Conservation (phyloP, 306 rosid genomes). For the Sindora glabra region DNA sequence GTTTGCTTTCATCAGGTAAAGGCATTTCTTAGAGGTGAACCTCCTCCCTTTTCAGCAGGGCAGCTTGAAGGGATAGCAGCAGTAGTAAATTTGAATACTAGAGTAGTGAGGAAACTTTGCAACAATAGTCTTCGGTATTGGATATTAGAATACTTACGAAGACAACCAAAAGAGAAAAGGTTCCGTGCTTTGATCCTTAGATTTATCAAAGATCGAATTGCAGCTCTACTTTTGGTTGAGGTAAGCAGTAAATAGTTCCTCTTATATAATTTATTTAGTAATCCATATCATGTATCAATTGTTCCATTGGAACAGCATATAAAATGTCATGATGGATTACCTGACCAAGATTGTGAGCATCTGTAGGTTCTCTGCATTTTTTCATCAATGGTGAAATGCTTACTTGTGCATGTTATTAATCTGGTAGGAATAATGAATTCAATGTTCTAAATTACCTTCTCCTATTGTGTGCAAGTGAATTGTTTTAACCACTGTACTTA, state of each 20-base stretch:
- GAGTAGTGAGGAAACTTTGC: conserved; percentile 63
- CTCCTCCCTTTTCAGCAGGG: conserved; percentile 70
- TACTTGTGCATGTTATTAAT: background rate
- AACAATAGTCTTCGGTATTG: conserved; percentile 77
- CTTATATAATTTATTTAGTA: conserved; percentile 9
- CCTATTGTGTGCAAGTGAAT: background rate
- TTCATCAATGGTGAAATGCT: background rate
- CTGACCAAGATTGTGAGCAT: background rate
- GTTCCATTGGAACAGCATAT: background rate
- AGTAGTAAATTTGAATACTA: conserved; percentile 45
- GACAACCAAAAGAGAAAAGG: conserved; percentile 64
- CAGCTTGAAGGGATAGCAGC: conserved; percentile 81
- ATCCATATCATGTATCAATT: background rate
- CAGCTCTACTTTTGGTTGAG: conserved; percentile 76
- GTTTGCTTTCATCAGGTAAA: conserved; percentile 40
- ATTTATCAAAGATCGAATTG: conserved; percentile 80
- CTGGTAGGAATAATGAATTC: background rate
- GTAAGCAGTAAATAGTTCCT: conserved; percentile 31
- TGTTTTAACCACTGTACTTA: background rate
- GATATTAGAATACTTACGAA: conserved; percentile 79
- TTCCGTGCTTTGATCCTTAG: conserved; percentile 70
- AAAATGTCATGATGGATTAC: background rate
- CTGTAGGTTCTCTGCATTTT: background rate
- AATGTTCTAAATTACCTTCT: background rate
- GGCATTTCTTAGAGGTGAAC: conserved; percentile 70